Conservation (phyloP, 176 grass and related monocot genomes). For the Eleusine indica region DNA sequence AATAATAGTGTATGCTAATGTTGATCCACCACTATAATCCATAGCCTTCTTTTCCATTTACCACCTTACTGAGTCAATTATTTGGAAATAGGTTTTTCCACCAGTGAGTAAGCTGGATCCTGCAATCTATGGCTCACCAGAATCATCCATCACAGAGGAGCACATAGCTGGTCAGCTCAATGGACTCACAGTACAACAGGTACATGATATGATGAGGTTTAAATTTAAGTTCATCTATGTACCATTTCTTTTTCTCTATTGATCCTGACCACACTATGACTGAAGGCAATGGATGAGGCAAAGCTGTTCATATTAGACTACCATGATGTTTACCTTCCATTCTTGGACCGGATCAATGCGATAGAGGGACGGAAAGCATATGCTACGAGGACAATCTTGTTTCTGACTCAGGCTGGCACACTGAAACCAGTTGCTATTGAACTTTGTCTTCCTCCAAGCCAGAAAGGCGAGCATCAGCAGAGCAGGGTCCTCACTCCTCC, state of each 20-base stretch:
- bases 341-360: constrained; percentile 84
- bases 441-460: constrained; percentile 62
- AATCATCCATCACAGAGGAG: constrained; percentile 80
- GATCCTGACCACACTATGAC: constrained; percentile 37
- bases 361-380: constrained; percentile 92
- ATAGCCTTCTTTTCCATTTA: background rate
- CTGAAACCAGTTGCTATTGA: constrained; percentile 96
- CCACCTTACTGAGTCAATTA: constrained; percentile 15
- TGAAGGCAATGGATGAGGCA: constrained; percentile 78
- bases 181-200: constrained; percentile 85
- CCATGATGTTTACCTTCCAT: constrained; percentile 87
- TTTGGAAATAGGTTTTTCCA: constrained; percentile 74
- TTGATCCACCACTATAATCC: background rate
- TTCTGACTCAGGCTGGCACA: constrained; percentile 72
- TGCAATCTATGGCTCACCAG: constrained; percentile 68
- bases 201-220: constrained; percentile 38
- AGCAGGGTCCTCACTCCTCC: constrained; percentile 79
- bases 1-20: background rate
- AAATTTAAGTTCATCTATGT: constrained; percentile 16
- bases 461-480: constrained; percentile 54
- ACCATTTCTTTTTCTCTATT: constrained; percentile 13
- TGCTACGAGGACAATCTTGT: constrained; percentile 85
- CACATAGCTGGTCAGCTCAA: constrained; percentile 80
- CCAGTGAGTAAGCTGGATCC: constrained; percentile 82
- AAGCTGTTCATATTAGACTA: constrained; percentile 85